Evolutionary conservation across 163 green algal species (phyloP), one percentile per base, ranked within the genome.

Genomic region (Prototheca wickerhamii): DNA sequence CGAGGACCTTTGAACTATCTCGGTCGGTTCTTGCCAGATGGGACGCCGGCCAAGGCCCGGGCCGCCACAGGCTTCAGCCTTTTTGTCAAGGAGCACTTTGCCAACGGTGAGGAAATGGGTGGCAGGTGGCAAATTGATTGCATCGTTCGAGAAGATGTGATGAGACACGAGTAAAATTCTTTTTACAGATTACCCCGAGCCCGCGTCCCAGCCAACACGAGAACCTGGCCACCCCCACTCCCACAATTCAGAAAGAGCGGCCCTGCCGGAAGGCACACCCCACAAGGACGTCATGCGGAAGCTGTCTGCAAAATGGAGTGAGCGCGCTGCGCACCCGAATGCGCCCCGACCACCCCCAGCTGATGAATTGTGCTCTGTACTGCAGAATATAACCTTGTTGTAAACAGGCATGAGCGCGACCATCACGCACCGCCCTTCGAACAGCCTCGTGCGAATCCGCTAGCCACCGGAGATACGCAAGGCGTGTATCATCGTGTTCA

Each of bases 21-120:
- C 18, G 84, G 84, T 5, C 73, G 71, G 29, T 87, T 89, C 66
- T 70, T 81, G 20, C 32, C 55, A 3, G 80, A 87, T 53, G 81
- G 81, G 58, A 77, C 69, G 7, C 76, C 76, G 23, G 69, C 71
- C 46, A 82, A 77, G 56, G 30, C 40, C 7, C 57, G 81, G 2
- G 31, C 56, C 2, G 40, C 66, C 20, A 65, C 50, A 25, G 58
- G 30, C 30, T 85, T 73, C 50, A 73, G 64, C 33, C 30, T 74
- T 20, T 84, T 82, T 65, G 72, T 85, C 0, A 74, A 77, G 58
- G 67, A 81, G 25, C 52, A 74, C 46, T 69, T 71, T 35, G 43
- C 64, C 6, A 25, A 23, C 23, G 44, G 8, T 17, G 33, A 25
- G 59, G n/a, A 30, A n/a, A 10, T 37, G 49, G 57, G 4, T 17